phyloP scores from a whole-genome alignment of 169 alveolate species.

The Plasmodium reichenowi region DNA sequence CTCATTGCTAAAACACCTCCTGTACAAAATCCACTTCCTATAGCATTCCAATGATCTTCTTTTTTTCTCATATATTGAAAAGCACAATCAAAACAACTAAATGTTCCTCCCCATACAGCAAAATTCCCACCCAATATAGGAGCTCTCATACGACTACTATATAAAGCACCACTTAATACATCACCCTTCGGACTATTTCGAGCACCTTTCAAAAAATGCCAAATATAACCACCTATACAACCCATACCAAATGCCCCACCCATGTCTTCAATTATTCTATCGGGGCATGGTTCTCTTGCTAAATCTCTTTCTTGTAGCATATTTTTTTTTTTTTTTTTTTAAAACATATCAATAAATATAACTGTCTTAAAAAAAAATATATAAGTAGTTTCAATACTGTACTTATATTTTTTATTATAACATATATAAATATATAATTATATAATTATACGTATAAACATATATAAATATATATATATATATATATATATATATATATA shows the following conservation, averaged over 20 bases:
- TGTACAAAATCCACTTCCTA: constrained; percentile 94
- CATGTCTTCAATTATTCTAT: constrained; percentile 95
- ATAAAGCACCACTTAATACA: constrained; percentile 92
- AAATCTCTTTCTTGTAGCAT: constrained; percentile 87
- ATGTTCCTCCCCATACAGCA: constrained; percentile 98
- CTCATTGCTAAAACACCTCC: constrained; percentile 95
- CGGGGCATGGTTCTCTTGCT: constrained; percentile 96
- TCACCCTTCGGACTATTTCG: constrained; percentile 93
- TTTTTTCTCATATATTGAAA: constrained; percentile 92
- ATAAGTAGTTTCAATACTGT: no score
- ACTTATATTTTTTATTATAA: no score
- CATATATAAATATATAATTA: no score
- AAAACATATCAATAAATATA: constrained; percentile 36
- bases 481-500: not conserved
- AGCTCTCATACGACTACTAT: constrained; percentile 92
- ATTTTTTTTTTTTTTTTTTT: constrained; percentile 8
- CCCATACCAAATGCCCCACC: constrained; percentile 99
- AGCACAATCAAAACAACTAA: constrained; percentile 94
- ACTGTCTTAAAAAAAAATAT: no score
- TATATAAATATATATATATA: not conserved
- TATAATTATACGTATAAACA: not conserved
- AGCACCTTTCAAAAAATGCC: constrained; percentile 94
- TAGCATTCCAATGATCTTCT: constrained; percentile 97
- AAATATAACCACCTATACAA: constrained; percentile 94
- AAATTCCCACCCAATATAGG: constrained; percentile 96